Percentiles rank a stretch among this genome's conserved stretches.
Evolutionary conservation across 176 grass and related monocot species (phyloP).

Genomic region (Triticum monococcum): DNA sequence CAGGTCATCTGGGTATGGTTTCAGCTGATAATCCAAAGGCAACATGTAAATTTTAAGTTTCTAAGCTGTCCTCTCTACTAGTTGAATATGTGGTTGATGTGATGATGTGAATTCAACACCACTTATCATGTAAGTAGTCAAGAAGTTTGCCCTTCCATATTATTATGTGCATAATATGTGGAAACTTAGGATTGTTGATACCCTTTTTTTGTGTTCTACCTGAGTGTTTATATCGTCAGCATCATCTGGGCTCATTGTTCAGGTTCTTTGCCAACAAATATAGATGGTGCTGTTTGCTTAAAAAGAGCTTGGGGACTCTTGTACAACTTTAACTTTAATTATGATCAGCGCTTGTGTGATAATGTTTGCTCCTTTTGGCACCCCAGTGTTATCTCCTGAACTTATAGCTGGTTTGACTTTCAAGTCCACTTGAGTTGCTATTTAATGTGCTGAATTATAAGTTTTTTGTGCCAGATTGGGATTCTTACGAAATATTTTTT

Average conservation of each 20-base stretch:
- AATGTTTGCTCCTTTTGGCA: background rate
- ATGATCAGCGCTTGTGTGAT: background rate
- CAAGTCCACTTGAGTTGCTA: conserved; percentile 33
- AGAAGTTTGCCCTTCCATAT: conserved; percentile 17
- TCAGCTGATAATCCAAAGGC: conserved; percentile 1
- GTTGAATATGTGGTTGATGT: conserved; percentile 36
- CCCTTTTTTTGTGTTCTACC: conserved; percentile 18
- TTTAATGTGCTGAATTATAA: conserved; percentile 17
- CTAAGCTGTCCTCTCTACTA: conserved; percentile 23
- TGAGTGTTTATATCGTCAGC: conserved; percentile 18
- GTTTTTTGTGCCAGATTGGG: background rate
- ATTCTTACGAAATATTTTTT: conserved; percentile 26
- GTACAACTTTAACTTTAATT: conserved; percentile 30
- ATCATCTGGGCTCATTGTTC: conserved; percentile 32
- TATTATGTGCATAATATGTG: conserved; percentile 20
- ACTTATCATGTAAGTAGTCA: conserved; percentile 10
- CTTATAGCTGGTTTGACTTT: conserved; percentile 5
- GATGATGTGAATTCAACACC: conserved; percentile 19
- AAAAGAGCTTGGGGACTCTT: conserved; percentile 27
- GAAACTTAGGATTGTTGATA: conserved; percentile 21
- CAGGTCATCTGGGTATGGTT: conserved; percentile 30
- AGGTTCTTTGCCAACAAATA: conserved; percentile 35
- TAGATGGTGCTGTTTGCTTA: conserved; percentile 23
- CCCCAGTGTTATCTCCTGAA: background rate
- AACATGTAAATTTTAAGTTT: conserved; percentile 19